Percentiles rank a stretch among this genome's conserved stretches.
phyloP scores from a whole-genome alignment of 2,329 filamentous ascomycete species.

The Hymenoscyphus scutula region DNA sequence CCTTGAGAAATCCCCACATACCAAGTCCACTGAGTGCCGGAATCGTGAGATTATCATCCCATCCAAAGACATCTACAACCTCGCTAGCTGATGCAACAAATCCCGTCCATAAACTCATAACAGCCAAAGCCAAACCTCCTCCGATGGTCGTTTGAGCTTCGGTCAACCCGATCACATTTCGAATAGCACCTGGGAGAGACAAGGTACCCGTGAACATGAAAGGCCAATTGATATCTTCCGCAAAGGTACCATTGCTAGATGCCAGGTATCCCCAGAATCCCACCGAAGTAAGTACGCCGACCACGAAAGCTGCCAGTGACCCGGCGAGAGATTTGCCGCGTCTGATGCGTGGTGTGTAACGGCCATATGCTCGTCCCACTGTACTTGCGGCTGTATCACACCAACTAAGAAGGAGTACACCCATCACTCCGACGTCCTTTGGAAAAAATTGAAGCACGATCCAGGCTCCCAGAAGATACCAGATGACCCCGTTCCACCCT shows the following conservation, averaged over 20 bases:
- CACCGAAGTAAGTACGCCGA: conserved; percentile 78
- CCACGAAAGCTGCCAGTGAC: conserved; percentile 76
- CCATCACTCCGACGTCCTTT: conserved; percentile 89
- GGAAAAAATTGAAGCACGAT: conserved; percentile 81
- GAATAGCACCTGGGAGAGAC: conserved; percentile 61
- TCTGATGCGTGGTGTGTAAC: conserved; percentile 82
- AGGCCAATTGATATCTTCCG: conserved; percentile 64
- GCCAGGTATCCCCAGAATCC: conserved; percentile 88
- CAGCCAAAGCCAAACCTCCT: conserved; percentile 70
- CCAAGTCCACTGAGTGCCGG: conserved; percentile 85
- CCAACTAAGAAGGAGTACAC: conserved; percentile 89
- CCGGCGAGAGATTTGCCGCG: conserved; percentile 90
- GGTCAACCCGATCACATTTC: conserved; percentile 60
- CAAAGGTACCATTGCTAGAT: conserved; percentile 63
- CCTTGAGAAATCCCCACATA: conserved; percentile 86
- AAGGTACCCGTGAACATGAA: conserved; percentile 83
- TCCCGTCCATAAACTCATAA: conserved; percentile 86
- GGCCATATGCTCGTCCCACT: conserved; percentile 84
- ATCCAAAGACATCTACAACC: conserved; percentile 84
- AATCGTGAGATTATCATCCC: conserved; percentile 98
- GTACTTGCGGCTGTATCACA: conserved; percentile 97
- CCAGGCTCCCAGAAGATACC: conserved; percentile 90
- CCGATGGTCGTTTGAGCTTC: conserved; percentile 59
- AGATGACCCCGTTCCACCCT: conserved; percentile 96
- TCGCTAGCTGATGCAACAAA: conserved; percentile 86